Base-by-base conservation (phyloP, 306 rosid genomes). In the Malus asiatica region DNA sequence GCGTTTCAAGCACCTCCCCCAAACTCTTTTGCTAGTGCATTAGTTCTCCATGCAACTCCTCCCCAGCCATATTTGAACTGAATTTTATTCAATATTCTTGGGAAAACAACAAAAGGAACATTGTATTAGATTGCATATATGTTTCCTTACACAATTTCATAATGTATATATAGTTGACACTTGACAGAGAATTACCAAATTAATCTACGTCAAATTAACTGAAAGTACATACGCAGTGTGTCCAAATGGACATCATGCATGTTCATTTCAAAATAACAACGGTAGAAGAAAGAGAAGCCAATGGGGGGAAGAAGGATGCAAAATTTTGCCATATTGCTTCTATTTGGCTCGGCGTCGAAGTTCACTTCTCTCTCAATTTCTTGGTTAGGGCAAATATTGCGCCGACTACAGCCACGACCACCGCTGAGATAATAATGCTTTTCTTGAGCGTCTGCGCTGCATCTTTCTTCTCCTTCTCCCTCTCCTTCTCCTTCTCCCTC, bases 311-410 rank as follows among this genome's bases (percentile, higher is more conserved):
- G 25, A 7, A 46, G 66, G 46, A 20, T 60, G 62, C 38, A 25
- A 76, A 76, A 25, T 8, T 40, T 67, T 48, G 38, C 42, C 76
- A 42, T 16, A 42, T 16, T 71, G 81, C 29, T 66, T 55, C 63
- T 55, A 22, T 23, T 29, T 63, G 15, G 4, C 6, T 4, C 32
- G 33, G 12, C 19, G 30, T 57, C 30, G 55, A 32, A 35, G 12
- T 58, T 77, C 76, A 87, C 83, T 86, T 90, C 85, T 89, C 89
- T 52, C 76, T 87, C 63, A 87, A 70, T 66, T 89, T 91, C 82
- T 89, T 87, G 80, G 89, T 63, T 32, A 91, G 66, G 70, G 87
- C 90, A 45, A 86, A 79, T 66, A 86, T 83, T 1, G 81, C 90
- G 65, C 90, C 93, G 3, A 77, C 86, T 75, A 87, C 52, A 64